Percentiles rank a stretch among this genome's conserved stretches.
Conservation (phyloP, 2,329 filamentous ascomycete species). For the Ophiosphaerella herpotricha region DNA sequence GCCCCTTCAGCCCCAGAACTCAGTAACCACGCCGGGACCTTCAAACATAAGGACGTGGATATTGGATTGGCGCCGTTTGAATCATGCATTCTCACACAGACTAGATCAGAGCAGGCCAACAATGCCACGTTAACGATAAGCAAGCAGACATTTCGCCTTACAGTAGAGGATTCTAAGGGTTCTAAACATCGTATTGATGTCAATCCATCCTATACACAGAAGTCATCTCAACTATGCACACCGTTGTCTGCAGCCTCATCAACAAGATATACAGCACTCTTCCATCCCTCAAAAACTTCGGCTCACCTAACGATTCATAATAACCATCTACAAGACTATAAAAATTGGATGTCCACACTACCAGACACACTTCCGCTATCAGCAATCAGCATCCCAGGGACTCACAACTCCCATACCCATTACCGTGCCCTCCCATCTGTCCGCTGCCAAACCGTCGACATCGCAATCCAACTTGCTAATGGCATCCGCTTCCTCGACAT, state of each 20-base stretch:
- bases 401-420: conserved; percentile 90
- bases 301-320: conserved; percentile 38
- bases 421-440: conserved; percentile 87
- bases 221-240: conserved; percentile 43
- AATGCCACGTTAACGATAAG: conserved; percentile 22
- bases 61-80: conserved; percentile 71
- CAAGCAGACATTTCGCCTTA: conserved; percentile 70
- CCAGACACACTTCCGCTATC: conserved; percentile 74
- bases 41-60: conserved; percentile 65
- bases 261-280: conserved; percentile 50
- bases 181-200: conserved; percentile 73
- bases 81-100: conserved; percentile 63
- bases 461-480: conserved; percentile 79
- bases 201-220: conserved; percentile 59
- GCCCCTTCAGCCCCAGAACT: conserved; percentile 50
- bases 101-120: conserved; percentile 35
- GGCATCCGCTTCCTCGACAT: conserved; percentile 95
- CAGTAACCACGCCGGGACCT: conserved; percentile 62
- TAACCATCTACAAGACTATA: conserved; percentile 54
- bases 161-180: conserved; percentile 65
- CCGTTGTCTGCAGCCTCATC: conserved; percentile 47
- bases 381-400: conserved; percentile 86
- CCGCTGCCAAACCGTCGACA: conserved; percentile 82
- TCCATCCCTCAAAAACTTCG: conserved; percentile 50
- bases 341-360: conserved; percentile 84